Evolutionary conservation across 192 early-diverging fungal species (phyloP).

Genomic region (Umbelopsis ramanniana): DNA sequence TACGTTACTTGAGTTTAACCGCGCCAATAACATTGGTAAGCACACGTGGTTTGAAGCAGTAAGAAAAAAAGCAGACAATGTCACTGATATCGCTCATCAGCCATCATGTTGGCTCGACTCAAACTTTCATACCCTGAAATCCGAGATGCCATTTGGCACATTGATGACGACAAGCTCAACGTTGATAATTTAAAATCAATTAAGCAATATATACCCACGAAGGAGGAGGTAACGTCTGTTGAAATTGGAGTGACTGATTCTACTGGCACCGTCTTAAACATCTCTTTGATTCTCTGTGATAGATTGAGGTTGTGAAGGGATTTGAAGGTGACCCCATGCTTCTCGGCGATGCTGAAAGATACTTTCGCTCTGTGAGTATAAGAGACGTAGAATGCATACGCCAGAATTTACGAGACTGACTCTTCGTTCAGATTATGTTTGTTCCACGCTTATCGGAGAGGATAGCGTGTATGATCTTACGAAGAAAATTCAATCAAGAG

Average conservation of each 20-base stretch:
- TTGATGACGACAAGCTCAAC: slow-evolving; percentile 54
- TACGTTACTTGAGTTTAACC: slow-evolving; percentile 55
- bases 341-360: slow-evolving; percentile 62
- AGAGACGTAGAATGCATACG: neutral
- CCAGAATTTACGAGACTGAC: neutral
- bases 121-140: slow-evolving; percentile 58
- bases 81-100: slow-evolving; percentile 24
- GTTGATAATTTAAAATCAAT: slow-evolving; percentile 57
- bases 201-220: slow-evolving; percentile 58
- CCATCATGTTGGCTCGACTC: slow-evolving; percentile 60
- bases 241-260: neutral
- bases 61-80: neutral
- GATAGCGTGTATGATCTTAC: slow-evolving; percentile 56
- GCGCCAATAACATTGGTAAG: slow-evolving; percentile 63
- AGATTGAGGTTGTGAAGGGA: slow-evolving; percentile 56
- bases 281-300: neutral
- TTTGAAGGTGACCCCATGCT: slow-evolving; percentile 50
- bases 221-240: slow-evolving; percentile 48
- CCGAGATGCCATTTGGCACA: slow-evolving; percentile 54
- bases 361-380: slow-evolving; percentile 47
- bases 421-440: slow-evolving; percentile 47
- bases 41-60: neutral
- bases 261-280: too few species aligned
- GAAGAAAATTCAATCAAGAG: slow-evolving; percentile 54
- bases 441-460: slow-evolving; percentile 58